phyloP scores from a whole-genome alignment of 768 basidiomycete genomes.

The Pulveroboletus sp. region DNA sequence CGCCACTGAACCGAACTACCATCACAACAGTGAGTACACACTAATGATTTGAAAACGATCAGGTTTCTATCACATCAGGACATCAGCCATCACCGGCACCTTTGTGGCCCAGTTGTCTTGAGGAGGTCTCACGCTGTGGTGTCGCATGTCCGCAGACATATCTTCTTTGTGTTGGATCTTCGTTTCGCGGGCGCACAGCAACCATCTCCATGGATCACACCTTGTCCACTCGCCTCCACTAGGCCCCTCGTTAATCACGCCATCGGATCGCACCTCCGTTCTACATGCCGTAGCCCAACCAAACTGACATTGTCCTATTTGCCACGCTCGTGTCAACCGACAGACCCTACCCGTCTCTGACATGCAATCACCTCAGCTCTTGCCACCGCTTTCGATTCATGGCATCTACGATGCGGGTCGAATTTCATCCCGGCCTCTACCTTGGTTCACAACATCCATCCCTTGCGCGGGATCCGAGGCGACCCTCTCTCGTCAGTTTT shows the following conservation, averaged over 20 bases:
- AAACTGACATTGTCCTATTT: constrained; percentile 9
- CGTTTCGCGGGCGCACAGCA: constrained; percentile 1
- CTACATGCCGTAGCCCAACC: constrained; percentile 9
- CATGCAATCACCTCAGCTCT: constrained; percentile 25
- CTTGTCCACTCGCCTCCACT: constrained; percentile 1
- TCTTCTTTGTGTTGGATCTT: too few species aligned
- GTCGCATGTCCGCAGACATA: too few species aligned
- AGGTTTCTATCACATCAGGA: too few species aligned
- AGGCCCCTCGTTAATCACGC: constrained; percentile 2
- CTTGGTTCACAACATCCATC: background rate
- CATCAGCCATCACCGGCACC: too few species aligned
- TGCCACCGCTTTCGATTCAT: constrained; percentile 7
- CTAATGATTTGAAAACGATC: too few species aligned
- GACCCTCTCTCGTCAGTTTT: constrained; percentile 14
- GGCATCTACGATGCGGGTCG: too few species aligned
- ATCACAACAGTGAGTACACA: background rate
- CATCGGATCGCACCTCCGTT: constrained; percentile 1
- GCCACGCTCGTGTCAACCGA: constrained; percentile 15
- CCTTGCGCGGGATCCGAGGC: constrained; percentile 33
- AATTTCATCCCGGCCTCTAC: too few species aligned
- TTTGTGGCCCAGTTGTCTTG: too few species aligned
- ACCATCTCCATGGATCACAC: constrained; percentile 1
- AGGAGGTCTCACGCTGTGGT: too few species aligned
- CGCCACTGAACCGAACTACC: constrained; percentile 8
- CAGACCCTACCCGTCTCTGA: constrained; percentile 5